Evolutionary conservation across 768 basidiomycete species (phyloP).

Genomic region (Rhodotorula diobovata): DNA sequence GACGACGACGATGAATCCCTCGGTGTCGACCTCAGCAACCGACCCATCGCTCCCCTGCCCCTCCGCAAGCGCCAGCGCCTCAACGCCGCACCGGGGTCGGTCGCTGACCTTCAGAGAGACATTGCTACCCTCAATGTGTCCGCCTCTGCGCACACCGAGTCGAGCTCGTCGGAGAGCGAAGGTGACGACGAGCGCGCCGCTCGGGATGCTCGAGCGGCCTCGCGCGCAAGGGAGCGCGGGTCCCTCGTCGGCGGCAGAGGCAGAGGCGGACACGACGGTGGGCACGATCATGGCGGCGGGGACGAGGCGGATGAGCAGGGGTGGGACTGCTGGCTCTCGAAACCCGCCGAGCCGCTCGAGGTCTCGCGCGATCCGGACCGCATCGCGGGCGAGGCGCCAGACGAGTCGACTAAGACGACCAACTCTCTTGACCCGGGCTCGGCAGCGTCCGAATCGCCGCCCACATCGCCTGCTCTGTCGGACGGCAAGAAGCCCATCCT

Average conservation of each 20-base stretch:
- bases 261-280: background rate
- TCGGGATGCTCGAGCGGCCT: background rate
- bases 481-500: background rate
- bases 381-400: background rate
- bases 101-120: too few relatives aligned
- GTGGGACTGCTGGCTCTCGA: background rate
- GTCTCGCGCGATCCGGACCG: conserved; percentile 2
- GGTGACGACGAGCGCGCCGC: conserved; percentile 6
- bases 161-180: conserved; percentile 13
- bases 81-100: background rate
- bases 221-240: background rate
- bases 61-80: conserved; percentile 30
- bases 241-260: background rate
- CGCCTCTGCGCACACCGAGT: background rate
- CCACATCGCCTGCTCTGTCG: background rate
- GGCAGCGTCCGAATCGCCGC: conserved; percentile 15
- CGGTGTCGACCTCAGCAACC: background rate
- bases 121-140: background rate
- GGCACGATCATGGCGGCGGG: conserved; percentile 8
- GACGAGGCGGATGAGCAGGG: background rate
- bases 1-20: background rate
- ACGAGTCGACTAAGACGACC: conserved; percentile 13
- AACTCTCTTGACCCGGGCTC: conserved; percentile 8
- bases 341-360: background rate
- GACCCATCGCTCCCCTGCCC: conserved; percentile 13